Evolutionary conservation across 208 protist species (phyloP).

Genomic region (Crithidia fasciculata): DNA sequence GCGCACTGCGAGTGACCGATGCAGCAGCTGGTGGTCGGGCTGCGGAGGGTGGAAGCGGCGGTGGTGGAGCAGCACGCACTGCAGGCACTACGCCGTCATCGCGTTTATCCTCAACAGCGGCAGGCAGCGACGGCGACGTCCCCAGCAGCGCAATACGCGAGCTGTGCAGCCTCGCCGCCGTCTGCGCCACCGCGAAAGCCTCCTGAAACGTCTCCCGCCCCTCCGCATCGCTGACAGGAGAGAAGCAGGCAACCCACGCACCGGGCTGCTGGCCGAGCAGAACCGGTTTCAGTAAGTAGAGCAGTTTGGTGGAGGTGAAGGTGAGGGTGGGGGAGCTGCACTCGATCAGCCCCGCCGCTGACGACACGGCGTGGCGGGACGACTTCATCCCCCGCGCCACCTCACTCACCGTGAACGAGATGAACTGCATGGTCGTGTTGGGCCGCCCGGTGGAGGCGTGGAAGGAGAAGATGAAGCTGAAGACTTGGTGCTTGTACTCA

Average conservation of each 20-base stretch:
- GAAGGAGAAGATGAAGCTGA: slow-evolving; percentile 70
- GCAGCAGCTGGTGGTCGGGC: not conserved
- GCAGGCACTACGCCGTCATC: too few relatives aligned
- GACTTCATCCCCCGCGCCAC: slow-evolving; percentile 60
- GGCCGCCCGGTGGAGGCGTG: slow-evolving; percentile 38
- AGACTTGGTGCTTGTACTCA: slow-evolving; percentile 55
- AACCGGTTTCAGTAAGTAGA: slow-evolving; percentile 73
- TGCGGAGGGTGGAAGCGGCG: not conserved
- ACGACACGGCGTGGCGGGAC: slow-evolving; percentile 70
- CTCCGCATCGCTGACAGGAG: slow-evolving; percentile 41
- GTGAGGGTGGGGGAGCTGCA: slow-evolving; percentile 52
- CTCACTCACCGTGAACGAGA: slow-evolving; percentile 72
- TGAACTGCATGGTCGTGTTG: slow-evolving; percentile 82
- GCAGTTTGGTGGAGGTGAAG: slow-evolving; percentile 64
- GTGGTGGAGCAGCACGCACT: too few relatives aligned
- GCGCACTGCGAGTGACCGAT: not conserved
- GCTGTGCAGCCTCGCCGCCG: slow-evolving; percentile 50
- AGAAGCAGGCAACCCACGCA: slow-evolving; percentile 76
- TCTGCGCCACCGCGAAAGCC: slow-evolving; percentile 72
- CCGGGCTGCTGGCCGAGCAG: slow-evolving; percentile 69
- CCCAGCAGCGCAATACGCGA: slow-evolving; percentile 44
- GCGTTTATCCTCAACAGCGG: too few relatives aligned
- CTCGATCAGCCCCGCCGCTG: slow-evolving; percentile 64
- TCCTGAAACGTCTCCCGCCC: slow-evolving; percentile 77
- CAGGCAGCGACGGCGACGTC: not conserved